Base-by-base conservation (phyloP, 441 rosid genomes). In the Geranium incanum region DNA sequence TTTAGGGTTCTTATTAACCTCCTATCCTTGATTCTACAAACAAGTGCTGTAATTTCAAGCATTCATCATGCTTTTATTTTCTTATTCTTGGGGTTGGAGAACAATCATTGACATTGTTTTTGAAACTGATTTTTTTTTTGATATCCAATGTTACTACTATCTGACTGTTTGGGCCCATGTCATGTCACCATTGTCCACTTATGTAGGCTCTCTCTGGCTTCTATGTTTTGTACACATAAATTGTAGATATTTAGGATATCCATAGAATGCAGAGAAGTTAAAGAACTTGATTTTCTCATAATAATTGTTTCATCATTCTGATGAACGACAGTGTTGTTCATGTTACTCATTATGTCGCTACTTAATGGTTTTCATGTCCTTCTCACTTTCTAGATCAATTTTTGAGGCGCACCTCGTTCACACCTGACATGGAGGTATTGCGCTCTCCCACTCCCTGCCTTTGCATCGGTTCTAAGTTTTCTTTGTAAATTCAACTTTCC, bases 361-460 rank as follows among this genome's bases (percentile, higher is more conserved):
- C 66, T 71, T 52, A 36, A 74, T 41, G 8, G 60, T 68, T 63
- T 70, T 55, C 23, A 39, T 38, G 37, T 55, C 63, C 19, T 73
- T 67, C 43, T 63, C 15, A 38, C 64, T 68, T 75, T 67, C 70
- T 73, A 89, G 90, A 78, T 80, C 71, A 12, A 38, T 69, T 70
- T 79, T 68, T 75, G 5, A 78, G 73, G 73, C 78, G 80, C 5
- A 38, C 71, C 37, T 78, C 83, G 67, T 74, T 70, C 48, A 63
- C 84, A 19, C 77, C 84, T 69, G 55, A 72, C n/a, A 45, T 77
- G 60, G 86, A 80, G 88, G 87, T 86, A 80, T 8, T 16, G 28
- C 64, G 39, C 65, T 57, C 66, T 52, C 6, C 48, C 50, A 43
- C 50, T 43, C 50, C 50, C 55, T 57, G 55, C 39, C 65, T 69